phyloP scores from a whole-genome alignment of 75 land plant species.

The Cupressus sempervirens region DNA sequence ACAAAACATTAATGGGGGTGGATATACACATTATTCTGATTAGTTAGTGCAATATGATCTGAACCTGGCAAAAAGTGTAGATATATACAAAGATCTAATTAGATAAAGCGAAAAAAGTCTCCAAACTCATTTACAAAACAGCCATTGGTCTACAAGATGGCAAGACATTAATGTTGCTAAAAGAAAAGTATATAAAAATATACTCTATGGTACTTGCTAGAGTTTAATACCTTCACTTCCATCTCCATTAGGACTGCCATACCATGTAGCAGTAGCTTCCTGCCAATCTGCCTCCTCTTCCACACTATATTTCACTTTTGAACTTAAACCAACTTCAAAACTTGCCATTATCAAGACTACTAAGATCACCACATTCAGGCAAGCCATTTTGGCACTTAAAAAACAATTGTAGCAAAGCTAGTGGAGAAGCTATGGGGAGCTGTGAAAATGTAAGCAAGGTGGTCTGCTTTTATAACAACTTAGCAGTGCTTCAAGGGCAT shows the following conservation, averaged over 20 bases:
- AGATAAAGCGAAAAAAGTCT: too few species aligned
- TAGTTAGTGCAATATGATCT: too few species aligned
- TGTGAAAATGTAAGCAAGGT: background rate
- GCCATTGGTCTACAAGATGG: too few species aligned
- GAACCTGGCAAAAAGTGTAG: too few species aligned
- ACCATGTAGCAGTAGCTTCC: conserved; percentile 69
- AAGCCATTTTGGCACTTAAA: background rate
- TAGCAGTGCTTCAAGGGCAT: background rate
- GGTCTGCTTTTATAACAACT: background rate
- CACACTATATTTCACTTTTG: background rate
- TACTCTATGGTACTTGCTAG: too few species aligned
- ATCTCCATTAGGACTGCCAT: conserved; percentile 54
- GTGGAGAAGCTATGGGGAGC: background rate
- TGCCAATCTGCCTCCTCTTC: conserved; percentile 28
- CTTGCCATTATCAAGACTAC: background rate
- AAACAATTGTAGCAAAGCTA: too few species aligned
- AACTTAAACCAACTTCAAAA: background rate
- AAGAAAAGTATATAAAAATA: too few species aligned
- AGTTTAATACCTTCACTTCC: conserved; percentile 58
- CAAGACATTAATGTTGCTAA: too few species aligned
- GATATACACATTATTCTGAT: too few species aligned
- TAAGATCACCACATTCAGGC: background rate
- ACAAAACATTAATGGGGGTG: too few species aligned
- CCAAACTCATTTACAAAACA: too few species aligned
- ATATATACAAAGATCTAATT: too few species aligned